A percentile compares a stretch with the other conserved stretches of the same genome.
Evolutionary conservation across 208 protist genomes (phyloP).

Genomic region (Trypanosoma boissoni): DNA sequence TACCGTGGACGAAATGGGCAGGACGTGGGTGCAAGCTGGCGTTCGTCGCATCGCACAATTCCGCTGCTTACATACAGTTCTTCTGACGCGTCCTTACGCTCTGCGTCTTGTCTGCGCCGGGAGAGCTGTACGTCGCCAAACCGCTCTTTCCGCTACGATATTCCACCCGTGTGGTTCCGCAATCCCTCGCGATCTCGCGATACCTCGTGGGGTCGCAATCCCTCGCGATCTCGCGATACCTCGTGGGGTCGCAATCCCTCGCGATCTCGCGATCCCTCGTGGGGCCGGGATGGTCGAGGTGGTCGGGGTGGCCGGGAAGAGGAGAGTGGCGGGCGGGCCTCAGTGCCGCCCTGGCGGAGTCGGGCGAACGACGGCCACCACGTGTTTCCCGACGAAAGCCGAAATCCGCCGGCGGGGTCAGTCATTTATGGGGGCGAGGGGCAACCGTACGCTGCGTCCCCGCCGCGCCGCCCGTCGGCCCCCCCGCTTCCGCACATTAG

Average conservation of each 20-base stretch:
- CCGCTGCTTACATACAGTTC: conserved; percentile 16
- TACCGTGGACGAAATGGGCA: neutral
- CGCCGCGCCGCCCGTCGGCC: neutral
- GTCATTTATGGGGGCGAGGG: conserved; percentile 11
- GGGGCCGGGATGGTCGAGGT: neutral
- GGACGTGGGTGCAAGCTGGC: neutral
- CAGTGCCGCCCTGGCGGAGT: neutral
- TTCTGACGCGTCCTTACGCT: neutral
- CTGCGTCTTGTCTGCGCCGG: neutral
- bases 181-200: too few species aligned
- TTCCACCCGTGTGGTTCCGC: too few species aligned
- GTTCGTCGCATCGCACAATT: conserved; percentile 12
- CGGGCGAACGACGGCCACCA: neutral
- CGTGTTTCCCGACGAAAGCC: conserved; percentile 7
- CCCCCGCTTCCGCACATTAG: conserved; percentile 5
- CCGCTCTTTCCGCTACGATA: neutral
- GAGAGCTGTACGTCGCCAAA: neutral
- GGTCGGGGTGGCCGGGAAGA: neutral
- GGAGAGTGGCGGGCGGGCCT: neutral
- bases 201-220: too few species aligned
- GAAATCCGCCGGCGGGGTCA: conserved; percentile 8
- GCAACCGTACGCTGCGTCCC: neutral
- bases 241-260: too few species aligned
- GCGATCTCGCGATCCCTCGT: too few species aligned
- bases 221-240: too few species aligned